Evolutionary conservation across 75 land plant genomes (phyloP), one percentile per base, ranked within the genome.

Genomic region (Pinus tabuliformis): DNA sequence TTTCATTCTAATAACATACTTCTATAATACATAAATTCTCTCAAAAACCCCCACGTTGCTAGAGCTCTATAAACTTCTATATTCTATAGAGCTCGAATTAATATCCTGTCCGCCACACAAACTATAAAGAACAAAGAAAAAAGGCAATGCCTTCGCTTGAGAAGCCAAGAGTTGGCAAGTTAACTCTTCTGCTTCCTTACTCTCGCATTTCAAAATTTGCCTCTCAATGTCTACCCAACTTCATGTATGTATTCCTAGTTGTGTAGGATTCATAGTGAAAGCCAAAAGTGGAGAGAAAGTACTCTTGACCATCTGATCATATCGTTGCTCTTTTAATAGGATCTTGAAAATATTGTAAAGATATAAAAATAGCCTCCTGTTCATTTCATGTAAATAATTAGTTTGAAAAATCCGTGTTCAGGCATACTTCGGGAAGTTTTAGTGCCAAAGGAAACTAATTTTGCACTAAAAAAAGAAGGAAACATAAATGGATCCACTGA

Each of bases 281-380:
- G 28, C 28, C 14, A 22, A 62, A 11, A 62, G 64, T 3, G 21
- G 11, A 28, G 30, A 62, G 14, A 49, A 49, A 42, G n/a, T 68
- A 21, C 12, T 18, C 42, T 68, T 42, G 11, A 68, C 45, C 24
- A 39, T 68, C 14, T n/a, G 4, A 39, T 39, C 42, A 21, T 42
- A 21, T 8, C 17, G 22, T 63, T 45, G 83, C 97, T 58, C 88
- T 85, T 71, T 71, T 71, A 30, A 95, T 83, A 70, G 96, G 89
- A 52, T 93, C 96, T 83, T 95, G 96, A 78, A 95, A 91, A 74
- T 88, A 95, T 73, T 95, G 98, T 58, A 95, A 82, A 66, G 93
- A 95, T 68, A 95, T 93, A 16, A 95, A 84, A 20, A 93, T 80
- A 42, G 98, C 98, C 80, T 95, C 98, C 98, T 95, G 86, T 64